Evolutionary conservation across 176 grass and related monocot genomes (phyloP).

Genomic region (Eleusine indica): DNA sequence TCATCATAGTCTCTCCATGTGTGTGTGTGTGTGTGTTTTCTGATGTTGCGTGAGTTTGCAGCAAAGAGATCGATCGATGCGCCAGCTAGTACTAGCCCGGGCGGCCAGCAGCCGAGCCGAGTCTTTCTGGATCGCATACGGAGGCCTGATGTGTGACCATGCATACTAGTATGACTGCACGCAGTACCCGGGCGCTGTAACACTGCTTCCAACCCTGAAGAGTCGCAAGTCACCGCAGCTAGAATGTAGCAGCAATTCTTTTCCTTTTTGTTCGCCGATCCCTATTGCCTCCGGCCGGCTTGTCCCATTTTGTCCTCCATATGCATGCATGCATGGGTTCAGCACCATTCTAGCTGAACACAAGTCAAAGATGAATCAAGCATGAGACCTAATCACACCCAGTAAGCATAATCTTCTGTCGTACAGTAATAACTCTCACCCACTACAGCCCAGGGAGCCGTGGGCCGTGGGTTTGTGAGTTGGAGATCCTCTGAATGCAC

Average conservation of each 20-base stretch:
- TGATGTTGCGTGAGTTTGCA: constrained; percentile 54
- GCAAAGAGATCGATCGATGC: constrained; percentile 38
- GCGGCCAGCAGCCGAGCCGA: not conserved
- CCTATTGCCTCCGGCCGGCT: not conserved
- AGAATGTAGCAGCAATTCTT: constrained; percentile 27
- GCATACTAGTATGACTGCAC: constrained; percentile 19
- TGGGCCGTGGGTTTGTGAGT: too few relatives aligned
- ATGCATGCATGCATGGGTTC: not conserved
- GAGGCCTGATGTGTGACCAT: constrained; percentile 39
- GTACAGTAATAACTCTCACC: not conserved
- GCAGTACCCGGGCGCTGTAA: constrained; percentile 28
- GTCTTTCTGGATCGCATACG: not conserved
- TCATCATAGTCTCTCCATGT: constrained; percentile 42
- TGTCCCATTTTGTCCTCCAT: not conserved
- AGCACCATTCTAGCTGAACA: not conserved
- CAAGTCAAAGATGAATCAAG: not conserved
- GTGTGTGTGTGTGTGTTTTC: not conserved
- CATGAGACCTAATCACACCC: not conserved
- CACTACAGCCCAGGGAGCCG: too few relatives aligned
- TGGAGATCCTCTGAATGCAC: too few relatives aligned
- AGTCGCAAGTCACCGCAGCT: constrained; percentile 42
- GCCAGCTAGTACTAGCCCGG: constrained; percentile 7
- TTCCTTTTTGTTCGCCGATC: not conserved
- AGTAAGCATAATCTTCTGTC: not conserved
- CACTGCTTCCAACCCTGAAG: constrained; percentile 36